Evolutionary conservation across 306 rosid species (phyloP).

Genomic region (Malus asiatica): DNA sequence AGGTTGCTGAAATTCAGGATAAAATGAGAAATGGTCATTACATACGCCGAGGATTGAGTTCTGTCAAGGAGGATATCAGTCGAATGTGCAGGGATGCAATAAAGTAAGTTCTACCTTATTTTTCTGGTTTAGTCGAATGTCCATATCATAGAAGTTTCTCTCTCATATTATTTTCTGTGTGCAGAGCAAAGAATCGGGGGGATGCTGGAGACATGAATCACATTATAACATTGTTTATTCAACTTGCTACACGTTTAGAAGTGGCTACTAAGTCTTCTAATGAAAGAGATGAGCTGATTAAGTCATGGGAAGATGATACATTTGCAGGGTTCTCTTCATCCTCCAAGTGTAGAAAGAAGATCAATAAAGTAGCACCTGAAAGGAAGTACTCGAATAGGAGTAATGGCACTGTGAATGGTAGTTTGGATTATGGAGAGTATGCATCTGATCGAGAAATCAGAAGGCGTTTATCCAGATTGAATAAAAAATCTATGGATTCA

Average conservation of each 20-base stretch:
- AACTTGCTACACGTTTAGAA: slow-evolving; percentile 72
- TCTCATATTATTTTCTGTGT: neutral
- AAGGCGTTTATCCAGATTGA: slow-evolving; percentile 72
- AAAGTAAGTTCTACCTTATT: slow-evolving; percentile 51
- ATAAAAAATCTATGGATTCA: slow-evolving; percentile 65
- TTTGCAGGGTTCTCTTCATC: slow-evolving; percentile 29
- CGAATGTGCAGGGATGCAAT: slow-evolving; percentile 98
- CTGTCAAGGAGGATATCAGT: slow-evolving; percentile 85
- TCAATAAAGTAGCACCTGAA: slow-evolving; percentile 46
- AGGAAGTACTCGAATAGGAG: slow-evolving; percentile 61
- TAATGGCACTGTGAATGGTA: slow-evolving; percentile 50
- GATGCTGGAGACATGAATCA: slow-evolving; percentile 71
- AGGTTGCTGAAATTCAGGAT: slow-evolving; percentile 96
- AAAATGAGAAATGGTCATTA: slow-evolving; percentile 78
- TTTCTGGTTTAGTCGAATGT: neutral
- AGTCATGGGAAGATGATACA: slow-evolving; percentile 55
- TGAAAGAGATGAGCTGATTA: slow-evolving; percentile 52
- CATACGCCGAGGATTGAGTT: slow-evolving; percentile 75
- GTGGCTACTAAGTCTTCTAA: slow-evolving; percentile 47
- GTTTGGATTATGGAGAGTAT: slow-evolving; percentile 58
- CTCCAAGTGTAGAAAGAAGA: slow-evolving; percentile 67
- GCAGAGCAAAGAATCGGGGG: slow-evolving; percentile 76
- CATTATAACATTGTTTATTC: slow-evolving; percentile 58
- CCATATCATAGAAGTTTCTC: neutral
- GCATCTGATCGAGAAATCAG: slow-evolving; percentile 86